These are phyloP conservation scores for Glonium stellatum DNA, from an alignment of 495 filamentous ascomycete genomes.

Conservation along the genomic window DNA sequence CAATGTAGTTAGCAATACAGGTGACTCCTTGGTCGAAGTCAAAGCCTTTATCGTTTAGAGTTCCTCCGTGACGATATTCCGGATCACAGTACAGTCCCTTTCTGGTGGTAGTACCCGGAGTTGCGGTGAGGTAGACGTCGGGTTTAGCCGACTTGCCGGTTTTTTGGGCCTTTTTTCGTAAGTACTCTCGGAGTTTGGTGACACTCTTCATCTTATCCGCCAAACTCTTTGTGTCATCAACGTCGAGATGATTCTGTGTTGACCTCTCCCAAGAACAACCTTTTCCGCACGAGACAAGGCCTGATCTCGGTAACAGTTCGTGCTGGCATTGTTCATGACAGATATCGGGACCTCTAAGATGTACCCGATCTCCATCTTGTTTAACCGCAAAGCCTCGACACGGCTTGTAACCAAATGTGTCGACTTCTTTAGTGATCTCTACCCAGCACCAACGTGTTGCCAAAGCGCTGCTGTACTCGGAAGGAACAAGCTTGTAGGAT, in stretches of 20 bases:
- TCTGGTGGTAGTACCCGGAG: constrained; percentile 1
- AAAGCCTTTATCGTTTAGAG: constrained; percentile 4
- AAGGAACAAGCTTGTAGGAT: constrained; percentile 6
- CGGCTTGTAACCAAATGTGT: background rate
- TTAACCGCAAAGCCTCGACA: constrained; percentile 8
- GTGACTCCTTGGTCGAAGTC: background rate
- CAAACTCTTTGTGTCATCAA: background rate
- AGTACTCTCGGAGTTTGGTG: background rate
- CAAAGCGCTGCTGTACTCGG: constrained; percentile 1
- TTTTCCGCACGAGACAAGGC: background rate
- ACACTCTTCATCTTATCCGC: background rate
- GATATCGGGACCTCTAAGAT: background rate
- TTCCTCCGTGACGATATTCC: constrained; percentile 1
- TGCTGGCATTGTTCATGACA: background rate
- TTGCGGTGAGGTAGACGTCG: constrained; percentile 6
- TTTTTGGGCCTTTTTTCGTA: background rate
- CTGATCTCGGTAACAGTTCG: background rate
- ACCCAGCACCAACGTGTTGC: constrained; percentile 9
- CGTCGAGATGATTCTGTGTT: constrained; percentile 4
- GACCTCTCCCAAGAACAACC: background rate
- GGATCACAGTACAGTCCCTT: constrained; percentile 6
- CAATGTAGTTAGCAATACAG: constrained; percentile 1
- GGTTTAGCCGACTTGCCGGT: background rate
- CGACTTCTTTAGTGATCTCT: background rate
- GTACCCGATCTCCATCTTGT: background rate